Evolutionary conservation across 1,139 yeast genomes (phyloP), one percentile per base, ranked within the genome.

Genomic region (Trichomonascaceae sp.): DNA sequence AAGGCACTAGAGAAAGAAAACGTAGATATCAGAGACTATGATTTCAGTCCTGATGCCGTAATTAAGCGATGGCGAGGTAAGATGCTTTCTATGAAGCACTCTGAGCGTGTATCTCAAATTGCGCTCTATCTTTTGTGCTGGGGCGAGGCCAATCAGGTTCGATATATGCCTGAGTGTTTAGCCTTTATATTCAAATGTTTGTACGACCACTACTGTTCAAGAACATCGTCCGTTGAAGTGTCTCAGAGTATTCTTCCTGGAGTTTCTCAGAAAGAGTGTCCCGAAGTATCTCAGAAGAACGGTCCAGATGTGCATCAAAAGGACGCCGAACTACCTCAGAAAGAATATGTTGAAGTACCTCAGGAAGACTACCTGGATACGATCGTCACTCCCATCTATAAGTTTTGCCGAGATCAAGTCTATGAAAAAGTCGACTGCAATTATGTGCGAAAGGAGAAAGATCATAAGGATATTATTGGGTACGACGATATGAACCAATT

Each of bases 401-500:
- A 73, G 12, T 85, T 76, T 60, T 78, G 85, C 62, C 73, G 83
- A 38, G 77, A 75, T 56, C 89, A 85, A 66, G 73, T 82, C 5
- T 84, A 66, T 47, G 60, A 61, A 8, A 60, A 54, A 6, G 53
- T 61, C 12, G 74, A 74, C 41, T 81, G 76, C 0, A 61, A 63
- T 2, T 78, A 78, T 73, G 66, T 75, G 1, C 76, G 78, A 57
- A 74, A 75, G 43, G 84, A 79, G 53, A 78, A 75, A 51, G 96
- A 89, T 65, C 96, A 89, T 64, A 74, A 78, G 56, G 73, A 77
- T 43, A 78, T 83, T 1, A 83, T 89, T 58, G 96, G 96, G 0
- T 89, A 89, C 64, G 96, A 89, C 67, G 96, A 89, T 66, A 76
- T 87, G 52, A 89, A 89, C 66, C 96, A 86, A 65, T 74, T 85